Conservation (phyloP, 1,284 basidiomycete genomes). For the Apiotrichum porosum region DNA sequence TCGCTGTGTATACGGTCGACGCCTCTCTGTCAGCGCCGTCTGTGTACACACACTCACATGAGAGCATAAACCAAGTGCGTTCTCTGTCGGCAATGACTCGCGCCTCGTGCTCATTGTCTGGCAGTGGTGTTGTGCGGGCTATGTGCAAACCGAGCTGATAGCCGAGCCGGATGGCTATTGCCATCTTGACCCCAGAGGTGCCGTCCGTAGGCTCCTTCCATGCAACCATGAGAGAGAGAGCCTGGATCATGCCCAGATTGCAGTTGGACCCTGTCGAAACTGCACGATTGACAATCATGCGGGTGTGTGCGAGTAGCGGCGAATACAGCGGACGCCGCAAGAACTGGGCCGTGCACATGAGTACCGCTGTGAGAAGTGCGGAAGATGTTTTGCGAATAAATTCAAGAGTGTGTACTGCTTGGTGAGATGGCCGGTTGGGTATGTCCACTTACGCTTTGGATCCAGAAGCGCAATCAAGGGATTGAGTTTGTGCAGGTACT, state of each 20-base stretch:
- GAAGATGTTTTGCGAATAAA: too few species aligned
- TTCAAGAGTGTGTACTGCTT: too few species aligned
- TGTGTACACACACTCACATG: constrained; percentile 7
- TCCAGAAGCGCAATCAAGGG: too few species aligned
- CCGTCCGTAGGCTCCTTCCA: constrained; percentile 17
- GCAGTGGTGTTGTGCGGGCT: constrained; percentile 2
- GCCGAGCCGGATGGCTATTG: constrained; percentile 13
- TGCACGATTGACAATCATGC: constrained; percentile 11
- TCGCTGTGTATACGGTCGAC: constrained; percentile 10
- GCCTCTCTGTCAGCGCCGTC: neutral
- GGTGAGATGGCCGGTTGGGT: too few species aligned
- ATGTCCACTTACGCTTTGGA: too few species aligned
- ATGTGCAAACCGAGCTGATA: constrained; percentile 16
- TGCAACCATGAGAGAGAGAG: constrained; percentile 10
- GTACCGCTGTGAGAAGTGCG: constrained; percentile 12
- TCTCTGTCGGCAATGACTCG: constrained; percentile 5
- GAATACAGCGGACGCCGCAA: constrained; percentile 9
- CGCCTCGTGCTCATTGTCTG: constrained; percentile 3
- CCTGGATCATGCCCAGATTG: constrained; percentile 10
- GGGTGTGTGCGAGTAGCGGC: constrained; percentile 6
- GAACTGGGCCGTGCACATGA: constrained; percentile 11
- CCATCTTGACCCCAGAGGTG: constrained; percentile 14
- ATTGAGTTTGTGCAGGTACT: too few species aligned
- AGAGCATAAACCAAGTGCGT: constrained; percentile 15
- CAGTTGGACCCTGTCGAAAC: neutral